Base-by-base conservation (phyloP, 169 alveolate species). In the Sarcocystis neurona region DNA sequence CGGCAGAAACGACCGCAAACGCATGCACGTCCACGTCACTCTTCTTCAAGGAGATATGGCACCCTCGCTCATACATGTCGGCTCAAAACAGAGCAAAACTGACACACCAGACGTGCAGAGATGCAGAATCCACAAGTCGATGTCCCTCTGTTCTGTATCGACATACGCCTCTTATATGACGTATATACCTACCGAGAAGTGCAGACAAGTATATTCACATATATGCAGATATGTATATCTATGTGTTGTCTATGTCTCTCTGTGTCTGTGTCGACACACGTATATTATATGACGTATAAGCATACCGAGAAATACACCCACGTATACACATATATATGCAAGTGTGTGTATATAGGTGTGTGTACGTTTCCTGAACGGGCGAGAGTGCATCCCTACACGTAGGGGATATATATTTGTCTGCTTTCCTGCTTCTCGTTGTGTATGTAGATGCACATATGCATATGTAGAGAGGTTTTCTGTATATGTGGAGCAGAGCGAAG, bases 1-100 rank as follows among this genome's bases (percentile, higher is more conserved):
- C 84, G 89, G 89, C 8, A 46, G 89, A 56, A 84, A 84, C 78
- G 89, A 84, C 89, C 56, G 78, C 34, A 56, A 60, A 78, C 43
- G 70, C 23, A 82, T 84, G 30, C 63, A 44, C 4, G 89, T 84
- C 23, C 34, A n/a, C 15, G 89, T 82, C 47, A 63, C 70, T 34
- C 70, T 77, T n/a, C n/a, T 60, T 12, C 80, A 60, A 32, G 89
- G 89, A 39, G 82, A 84, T 30, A 82, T 84, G 48, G 84, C 89
- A 20, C 53, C 70, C 34, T 77, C 68, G 48, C 44, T 68, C 50
- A 70, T 58, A 27, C 89, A 84, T 50, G 89, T 84, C 39, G n/a
- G 72, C n/a, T 34, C 30, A 43, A 2, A 43, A 34, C 1, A 18
- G 63, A 30, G n/a, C 0, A 0, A 39, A 30, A 4, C 47, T 53